Evolutionary conservation across 768 basidiomycete genomes (phyloP).

Genomic region (Dacryopinax spathularia): DNA sequence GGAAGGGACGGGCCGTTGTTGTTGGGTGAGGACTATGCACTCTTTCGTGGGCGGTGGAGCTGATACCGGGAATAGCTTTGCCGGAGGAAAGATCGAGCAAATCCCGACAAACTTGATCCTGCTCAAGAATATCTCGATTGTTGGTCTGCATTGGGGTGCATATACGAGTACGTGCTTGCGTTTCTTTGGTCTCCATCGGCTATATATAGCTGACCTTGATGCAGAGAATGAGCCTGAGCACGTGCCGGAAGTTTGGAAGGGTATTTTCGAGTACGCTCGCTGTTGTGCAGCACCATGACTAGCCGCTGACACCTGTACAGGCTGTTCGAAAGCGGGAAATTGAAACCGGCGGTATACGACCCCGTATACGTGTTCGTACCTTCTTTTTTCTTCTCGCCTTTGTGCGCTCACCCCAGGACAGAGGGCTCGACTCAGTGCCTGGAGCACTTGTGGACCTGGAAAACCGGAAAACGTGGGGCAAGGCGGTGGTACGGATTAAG

Average conservation of each 20-base stretch:
- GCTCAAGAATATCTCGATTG: slow-evolving; percentile 70
- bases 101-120: slow-evolving; percentile 64
- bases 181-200: neutral
- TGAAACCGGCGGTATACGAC: slow-evolving; percentile 56
- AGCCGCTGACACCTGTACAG: slow-evolving; percentile 25
- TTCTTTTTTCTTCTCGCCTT: neutral
- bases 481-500: slow-evolving; percentile 52
- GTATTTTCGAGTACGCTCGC: slow-evolving; percentile 44
- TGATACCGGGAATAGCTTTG: slow-evolving; percentile 34
- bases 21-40: slow-evolving; percentile 38
- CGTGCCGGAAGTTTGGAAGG: slow-evolving; percentile 56
- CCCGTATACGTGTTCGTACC: slow-evolving; percentile 36
- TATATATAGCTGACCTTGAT: slow-evolving; percentile 5
- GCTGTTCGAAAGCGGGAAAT: slow-evolving; percentile 49
- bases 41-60: neutral
- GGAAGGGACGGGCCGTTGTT: slow-evolving; percentile 86
- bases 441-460: slow-evolving; percentile 67
- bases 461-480: slow-evolving; percentile 81
- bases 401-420: neutral
- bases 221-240: slow-evolving; percentile 52
- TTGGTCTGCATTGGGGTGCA: slow-evolving; percentile 80
- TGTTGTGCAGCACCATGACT: neutral
- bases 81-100: slow-evolving; percentile 72
- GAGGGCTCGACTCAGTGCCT: slow-evolving; percentile 45
- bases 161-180: slow-evolving; percentile 42